phyloP scores from a whole-genome alignment of 1,139 yeast species.

The Debaryomyces udenii region DNA sequence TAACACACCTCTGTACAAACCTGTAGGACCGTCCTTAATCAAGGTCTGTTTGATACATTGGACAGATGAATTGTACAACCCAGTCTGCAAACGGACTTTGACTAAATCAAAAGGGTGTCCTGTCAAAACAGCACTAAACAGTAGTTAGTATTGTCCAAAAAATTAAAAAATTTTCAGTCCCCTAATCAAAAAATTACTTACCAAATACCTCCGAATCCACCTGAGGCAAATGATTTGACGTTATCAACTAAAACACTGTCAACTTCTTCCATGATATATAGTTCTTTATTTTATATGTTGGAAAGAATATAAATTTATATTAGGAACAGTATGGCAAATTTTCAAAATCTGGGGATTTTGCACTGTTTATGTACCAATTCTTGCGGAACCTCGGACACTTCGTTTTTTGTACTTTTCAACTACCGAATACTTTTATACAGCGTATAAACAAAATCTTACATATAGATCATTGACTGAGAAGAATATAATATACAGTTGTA shows the following conservation, averaged over 20 bases:
- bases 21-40: conserved; percentile 70
- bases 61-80: conserved; percentile 60
- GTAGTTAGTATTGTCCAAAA: conserved; percentile 12
- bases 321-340: neutral
- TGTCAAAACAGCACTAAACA: conserved; percentile 71
- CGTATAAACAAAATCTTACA: neutral
- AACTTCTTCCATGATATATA: conserved; percentile 44
- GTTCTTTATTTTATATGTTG: neutral
- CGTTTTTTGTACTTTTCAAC: too few species aligned
- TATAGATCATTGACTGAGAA: too few species aligned
- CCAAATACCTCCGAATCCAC: conserved; percentile 68
- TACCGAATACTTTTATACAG: neutral
- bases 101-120: conserved; percentile 97
- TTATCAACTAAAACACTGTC: conserved; percentile 52
- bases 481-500: too few species aligned
- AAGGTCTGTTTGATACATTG: conserved; percentile 73
- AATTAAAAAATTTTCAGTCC: neutral
- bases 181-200: conserved; percentile 20
- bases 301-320: too few species aligned
- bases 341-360: conserved; percentile 8
- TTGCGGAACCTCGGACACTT: conserved; percentile 11
- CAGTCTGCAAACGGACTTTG: conserved; percentile 88
- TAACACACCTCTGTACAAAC: conserved; percentile 83
- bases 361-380: conserved; percentile 4
- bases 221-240: conserved; percentile 83